These are phyloP conservation scores for Selaginella tamariscina DNA, from an alignment of 75 land plant genomes.

Conservation along the genomic window DNA sequence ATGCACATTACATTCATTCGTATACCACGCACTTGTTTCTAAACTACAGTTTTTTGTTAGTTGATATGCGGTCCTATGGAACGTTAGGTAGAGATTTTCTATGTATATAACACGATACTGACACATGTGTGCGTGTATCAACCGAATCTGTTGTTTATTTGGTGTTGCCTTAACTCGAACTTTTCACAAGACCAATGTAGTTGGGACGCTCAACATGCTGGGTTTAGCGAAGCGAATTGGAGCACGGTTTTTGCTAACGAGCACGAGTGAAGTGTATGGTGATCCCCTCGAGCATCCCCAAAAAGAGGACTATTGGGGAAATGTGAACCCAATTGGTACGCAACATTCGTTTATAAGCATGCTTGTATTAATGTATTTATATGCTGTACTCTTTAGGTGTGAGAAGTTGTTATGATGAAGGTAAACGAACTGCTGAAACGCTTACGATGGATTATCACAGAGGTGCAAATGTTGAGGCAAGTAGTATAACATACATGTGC, in stretches of 20 bases:
- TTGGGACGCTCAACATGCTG: conserved; percentile 74
- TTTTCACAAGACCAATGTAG: conserved; percentile 71
- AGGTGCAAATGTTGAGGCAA: background rate
- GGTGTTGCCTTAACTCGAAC: background rate
- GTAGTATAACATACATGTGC: background rate
- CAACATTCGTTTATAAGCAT: background rate
- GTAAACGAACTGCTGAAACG: conserved; percentile 81
- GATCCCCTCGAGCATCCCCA: conserved; percentile 82
- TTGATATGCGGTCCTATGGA: background rate
- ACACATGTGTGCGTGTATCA: background rate
- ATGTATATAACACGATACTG: background rate
- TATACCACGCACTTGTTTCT: background rate
- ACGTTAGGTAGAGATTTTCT: background rate
- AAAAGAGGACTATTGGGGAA: conserved; percentile 73
- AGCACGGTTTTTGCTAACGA: conserved; percentile 56
- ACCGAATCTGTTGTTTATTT: background rate
- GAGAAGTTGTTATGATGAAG: conserved; percentile 38
- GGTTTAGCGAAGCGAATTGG: conserved; percentile 79
- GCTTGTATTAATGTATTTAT: background rate
- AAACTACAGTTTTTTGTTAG: conserved; percentile 14
- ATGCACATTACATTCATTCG: background rate
- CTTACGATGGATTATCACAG: conserved; percentile 69
- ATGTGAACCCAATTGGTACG: conserved; percentile 76
- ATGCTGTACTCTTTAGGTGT: background rate
- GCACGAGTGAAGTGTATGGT: conserved; percentile 80